Conservation (phyloP, 331 rosid genomes). For the Erythrophleum ivorense region DNA sequence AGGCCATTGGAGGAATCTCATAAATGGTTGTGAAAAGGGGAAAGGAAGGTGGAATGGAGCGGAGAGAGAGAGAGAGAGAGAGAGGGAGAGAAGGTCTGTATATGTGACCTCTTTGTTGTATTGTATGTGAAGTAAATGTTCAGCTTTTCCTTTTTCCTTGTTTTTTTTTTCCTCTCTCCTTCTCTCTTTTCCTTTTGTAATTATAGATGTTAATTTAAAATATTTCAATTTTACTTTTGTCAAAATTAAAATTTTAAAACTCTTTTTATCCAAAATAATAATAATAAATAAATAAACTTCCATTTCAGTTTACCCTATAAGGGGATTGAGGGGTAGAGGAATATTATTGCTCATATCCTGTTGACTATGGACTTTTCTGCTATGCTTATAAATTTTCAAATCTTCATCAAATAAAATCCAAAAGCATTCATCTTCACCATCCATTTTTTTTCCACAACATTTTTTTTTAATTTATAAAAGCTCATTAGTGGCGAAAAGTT, state of each 20-base stretch:
- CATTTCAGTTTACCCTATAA: conserved; percentile 34
- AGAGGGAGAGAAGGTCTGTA: conserved; percentile 44
- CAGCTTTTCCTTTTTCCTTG: conserved; percentile 45
- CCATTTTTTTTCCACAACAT: conserved; percentile 22
- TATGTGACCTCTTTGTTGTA: conserved; percentile 67
- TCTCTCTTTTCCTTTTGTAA: background rate
- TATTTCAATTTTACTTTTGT: conserved; percentile 38
- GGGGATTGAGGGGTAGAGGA: conserved; percentile 46
- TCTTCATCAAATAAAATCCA: conserved; percentile 45
- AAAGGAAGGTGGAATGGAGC: conserved; percentile 71
- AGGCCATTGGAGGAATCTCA: conserved; percentile 81
- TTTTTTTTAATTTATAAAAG: conserved; percentile 3
- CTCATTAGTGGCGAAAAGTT: conserved; percentile 35
- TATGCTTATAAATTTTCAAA: conserved; percentile 38
- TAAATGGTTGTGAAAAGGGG: conserved; percentile 82
- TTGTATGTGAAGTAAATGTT: conserved; percentile 76
- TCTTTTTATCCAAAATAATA: background rate
- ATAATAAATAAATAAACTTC: background rate
- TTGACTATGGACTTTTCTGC: conserved; percentile 65
- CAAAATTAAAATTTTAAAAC: background rate
- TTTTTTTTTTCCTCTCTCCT: too few species aligned
- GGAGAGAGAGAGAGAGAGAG: conserved; percentile 54
- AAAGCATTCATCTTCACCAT: conserved; percentile 43
- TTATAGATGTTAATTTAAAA: conserved; percentile 40
- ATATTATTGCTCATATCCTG: conserved; percentile 63